A percentile compares a stretch with the other conserved stretches of the same genome.
Evolutionary conservation across 2,329 filamentous ascomycete genomes (phyloP).

Genomic region (Plenodomus tracheiphilus): DNA sequence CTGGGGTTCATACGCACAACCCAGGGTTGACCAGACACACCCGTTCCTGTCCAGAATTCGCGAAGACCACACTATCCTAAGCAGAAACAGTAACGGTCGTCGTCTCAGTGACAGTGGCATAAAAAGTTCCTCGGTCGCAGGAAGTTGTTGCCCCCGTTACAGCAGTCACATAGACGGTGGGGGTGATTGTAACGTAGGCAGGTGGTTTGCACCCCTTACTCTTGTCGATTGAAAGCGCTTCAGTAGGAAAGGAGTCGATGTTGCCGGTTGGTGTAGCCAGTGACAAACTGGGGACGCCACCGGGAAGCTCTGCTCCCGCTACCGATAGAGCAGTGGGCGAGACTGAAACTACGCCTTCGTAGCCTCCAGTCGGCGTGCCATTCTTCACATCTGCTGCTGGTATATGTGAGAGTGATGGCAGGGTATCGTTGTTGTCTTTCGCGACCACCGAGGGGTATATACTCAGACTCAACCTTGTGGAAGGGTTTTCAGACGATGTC

Average conservation of each 20-base stretch:
- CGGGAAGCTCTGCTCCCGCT: too few relatives aligned
- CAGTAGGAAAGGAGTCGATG: background rate
- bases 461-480: background rate
- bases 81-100: too few relatives aligned
- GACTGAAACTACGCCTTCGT: conserved; percentile 4
- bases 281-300: conserved; percentile 5
- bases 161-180: conserved; percentile 31
- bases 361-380: background rate
- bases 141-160: too few relatives aligned
- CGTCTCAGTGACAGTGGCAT: too few relatives aligned
- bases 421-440: background rate
- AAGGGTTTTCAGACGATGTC: conserved; percentile 1
- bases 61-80: too few relatives aligned
- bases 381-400: background rate
- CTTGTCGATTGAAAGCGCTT: conserved; percentile 7
- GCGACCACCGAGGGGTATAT: background rate
- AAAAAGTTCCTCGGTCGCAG: too few relatives aligned
- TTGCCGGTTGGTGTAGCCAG: background rate
- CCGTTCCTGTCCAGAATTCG: too few relatives aligned
- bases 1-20: too few relatives aligned
- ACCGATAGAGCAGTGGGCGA: conserved; percentile 1
- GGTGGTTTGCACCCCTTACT: conserved; percentile 25
- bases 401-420: conserved; percentile 10
- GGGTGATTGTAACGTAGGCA: conserved; percentile 31
- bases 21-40: too few relatives aligned